Conservation (phyloP, 2,329 filamentous ascomycete genomes). For the Lithohypha guttulata region DNA sequence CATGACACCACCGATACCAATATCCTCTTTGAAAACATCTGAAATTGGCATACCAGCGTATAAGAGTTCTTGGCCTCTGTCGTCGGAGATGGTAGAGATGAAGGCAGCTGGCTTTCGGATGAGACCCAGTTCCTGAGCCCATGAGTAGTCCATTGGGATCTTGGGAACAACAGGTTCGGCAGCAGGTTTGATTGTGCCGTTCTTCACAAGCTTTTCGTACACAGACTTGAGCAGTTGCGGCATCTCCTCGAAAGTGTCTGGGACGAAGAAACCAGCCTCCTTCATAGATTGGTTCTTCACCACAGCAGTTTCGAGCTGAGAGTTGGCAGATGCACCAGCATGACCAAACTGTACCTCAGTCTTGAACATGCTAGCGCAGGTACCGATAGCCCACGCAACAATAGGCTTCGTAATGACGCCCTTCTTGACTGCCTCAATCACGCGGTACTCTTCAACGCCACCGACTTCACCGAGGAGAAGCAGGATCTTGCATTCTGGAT, state of each 20-base stretch:
- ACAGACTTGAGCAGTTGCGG: conserved; percentile 64
- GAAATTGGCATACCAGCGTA: conserved; percentile 99
- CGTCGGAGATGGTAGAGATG: conserved; percentile 99
- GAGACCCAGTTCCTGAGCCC: conserved; percentile 97
- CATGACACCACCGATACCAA: conserved; percentile 99
- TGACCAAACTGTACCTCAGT: conserved; percentile 99
- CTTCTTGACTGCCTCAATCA: conserved; percentile 93
- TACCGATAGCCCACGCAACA: conserved; percentile 98
- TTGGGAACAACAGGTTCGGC: conserved; percentile 89
- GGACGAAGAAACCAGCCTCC: conserved; percentile 88
- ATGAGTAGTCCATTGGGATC: conserved; percentile 99
- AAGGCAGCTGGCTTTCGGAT: conserved; percentile 99
- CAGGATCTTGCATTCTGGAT: conserved; percentile 96
- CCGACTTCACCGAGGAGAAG: conserved; percentile 94
- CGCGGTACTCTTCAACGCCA: conserved; percentile 99
- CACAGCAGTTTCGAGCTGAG: conserved; percentile 91
- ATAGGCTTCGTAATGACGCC: conserved; percentile 96
- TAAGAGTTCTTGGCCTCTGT: conserved; percentile 97
- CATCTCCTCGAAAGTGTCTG: conserved; percentile 93
- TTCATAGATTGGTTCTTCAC: conserved; percentile 96
- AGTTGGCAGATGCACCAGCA: conserved; percentile 98
- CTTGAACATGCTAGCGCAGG: conserved; percentile 99
- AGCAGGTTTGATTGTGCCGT: conserved; percentile 74
- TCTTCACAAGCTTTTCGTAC: conserved; percentile 77
- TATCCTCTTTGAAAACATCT: conserved; percentile 98